Base-by-base conservation (phyloP, 2,329 filamentous ascomycete genomes). In the Xylaria hypoxylon region DNA sequence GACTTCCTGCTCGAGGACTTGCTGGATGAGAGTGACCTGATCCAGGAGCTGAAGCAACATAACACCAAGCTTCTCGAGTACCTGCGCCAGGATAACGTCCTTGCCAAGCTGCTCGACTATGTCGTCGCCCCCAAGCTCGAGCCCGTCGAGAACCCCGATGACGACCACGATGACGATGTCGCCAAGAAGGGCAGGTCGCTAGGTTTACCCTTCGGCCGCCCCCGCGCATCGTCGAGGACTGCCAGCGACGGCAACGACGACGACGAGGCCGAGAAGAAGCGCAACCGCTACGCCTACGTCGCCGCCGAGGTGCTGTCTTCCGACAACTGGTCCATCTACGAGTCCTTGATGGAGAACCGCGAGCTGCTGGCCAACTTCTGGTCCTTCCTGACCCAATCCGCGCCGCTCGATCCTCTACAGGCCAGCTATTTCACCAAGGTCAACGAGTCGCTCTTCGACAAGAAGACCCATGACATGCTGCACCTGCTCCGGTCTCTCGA, bases 401-500 rank as follows among this genome's bases (percentile, higher is more conserved):
- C 93, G 11, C 93, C 95, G 2, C 86, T 99, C 62, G 95, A 98
- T 78, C 92, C 95, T 42, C 86, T 97, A 5, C 95, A 98, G 80
- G 95, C 96, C 19, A 94, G 94, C 76, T 99, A 99, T 79, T 99
- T 99, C 78, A 97, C 95, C 62, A 99, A 98, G 78, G 94, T 99
- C 76, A 98, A 98, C 79, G 96, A 99, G 81, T 92, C 93, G n/a
- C 83, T 99, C 22, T 91, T 99, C 62, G 96, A 98, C 79, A 96
- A 96, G 81, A 98, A 98, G 86, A 97, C 96, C 5, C 93, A 96
- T 76, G 95, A 97, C 70, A 99, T 98, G 95, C 85, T 98, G 71
- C 89, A 90, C 19, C 89, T 99, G 68, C 89, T 99, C 79, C 96
- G 94, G 78, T 90, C 89, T 1, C 82, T 97, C 55, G 91, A 96